A percentile compares a stretch with the other conserved stretches of the same genome.
phyloP scores from a whole-genome alignment of 2,329 filamentous ascomycete genomes.

The Lachnellula subtilissima region DNA sequence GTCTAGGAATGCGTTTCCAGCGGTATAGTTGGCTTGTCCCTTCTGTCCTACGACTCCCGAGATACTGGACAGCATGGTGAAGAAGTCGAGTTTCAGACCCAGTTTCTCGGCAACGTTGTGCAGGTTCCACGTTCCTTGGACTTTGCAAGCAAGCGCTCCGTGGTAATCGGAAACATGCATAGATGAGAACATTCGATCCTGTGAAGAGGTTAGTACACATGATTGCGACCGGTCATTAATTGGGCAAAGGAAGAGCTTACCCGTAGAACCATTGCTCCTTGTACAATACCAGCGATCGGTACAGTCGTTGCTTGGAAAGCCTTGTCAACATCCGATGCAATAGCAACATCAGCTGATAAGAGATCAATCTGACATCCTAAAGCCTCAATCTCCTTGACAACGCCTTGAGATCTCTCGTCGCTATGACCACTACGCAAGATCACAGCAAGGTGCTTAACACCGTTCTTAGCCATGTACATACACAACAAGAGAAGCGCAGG shows the following conservation, averaged over 20 bases:
- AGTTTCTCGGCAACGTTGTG: constrained; percentile 16
- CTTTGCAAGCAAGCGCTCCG: constrained; percentile 6
- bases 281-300: constrained; percentile 26
- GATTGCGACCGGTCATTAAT: not conserved
- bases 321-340: constrained; percentile 5
- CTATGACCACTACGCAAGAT: constrained; percentile 13
- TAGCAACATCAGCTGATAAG: constrained; percentile 8
- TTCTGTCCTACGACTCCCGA: constrained; percentile 32
- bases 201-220: not conserved
- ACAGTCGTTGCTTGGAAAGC: constrained; percentile 2
- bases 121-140: constrained; percentile 21
- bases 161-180: constrained; percentile 15
- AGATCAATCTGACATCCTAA: constrained; percentile 11
- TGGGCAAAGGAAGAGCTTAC: constrained; percentile 2
- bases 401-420: constrained; percentile 8
- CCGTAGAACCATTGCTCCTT: constrained; percentile 32
- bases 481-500: constrained; percentile 13
- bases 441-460: constrained; percentile 14
- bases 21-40: constrained; percentile 44
- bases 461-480: constrained; percentile 10
- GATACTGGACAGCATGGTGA: constrained; percentile 36
- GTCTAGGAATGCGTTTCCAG: constrained; percentile 46
- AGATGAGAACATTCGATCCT: constrained; percentile 11
- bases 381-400: constrained; percentile 6
- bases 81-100: constrained; percentile 35